These are phyloP conservation scores for Candida argentea DNA, from an alignment of 805 yeast genomes.

Conservation along the genomic window DNA sequence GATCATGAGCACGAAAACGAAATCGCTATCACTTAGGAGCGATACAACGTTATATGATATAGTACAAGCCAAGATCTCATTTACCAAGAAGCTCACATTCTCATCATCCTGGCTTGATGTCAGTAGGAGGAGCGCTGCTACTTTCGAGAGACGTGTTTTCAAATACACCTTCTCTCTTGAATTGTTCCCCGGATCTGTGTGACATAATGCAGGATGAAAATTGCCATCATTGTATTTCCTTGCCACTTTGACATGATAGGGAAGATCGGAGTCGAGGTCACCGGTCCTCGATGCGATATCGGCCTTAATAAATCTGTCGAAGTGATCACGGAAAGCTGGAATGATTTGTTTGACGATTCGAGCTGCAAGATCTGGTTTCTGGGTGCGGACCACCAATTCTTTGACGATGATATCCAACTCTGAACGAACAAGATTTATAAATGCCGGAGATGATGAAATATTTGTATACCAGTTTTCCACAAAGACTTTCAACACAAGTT, in stretches of 20 bases:
- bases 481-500: slow-evolving; percentile 41
- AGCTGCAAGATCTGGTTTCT: slow-evolving; percentile 41
- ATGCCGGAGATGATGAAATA: slow-evolving; percentile 25
- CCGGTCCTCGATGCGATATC: too few species aligned
- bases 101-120: slow-evolving; percentile 35
- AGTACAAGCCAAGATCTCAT: slow-evolving; percentile 53
- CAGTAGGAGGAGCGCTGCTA: slow-evolving; percentile 44
- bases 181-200: slow-evolving; percentile 18
- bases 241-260: slow-evolving; percentile 32
- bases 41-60: slow-evolving; percentile 40
- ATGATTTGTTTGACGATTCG: slow-evolving; percentile 47
- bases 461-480: slow-evolving; percentile 45
- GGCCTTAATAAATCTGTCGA: slow-evolving; percentile 38
- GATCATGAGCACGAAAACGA: slow-evolving; percentile 58
- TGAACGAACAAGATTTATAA: slow-evolving; percentile 30
- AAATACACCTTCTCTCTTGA: slow-evolving; percentile 42
- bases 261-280: slow-evolving; percentile 15
- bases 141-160: slow-evolving; percentile 24
- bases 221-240: slow-evolving; percentile 38
- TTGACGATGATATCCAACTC: slow-evolving; percentile 34
- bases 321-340: slow-evolving; percentile 62
- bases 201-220: slow-evolving; percentile 49
- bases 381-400: slow-evolving; percentile 33
- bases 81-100: slow-evolving; percentile 38
- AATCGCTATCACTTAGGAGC: slow-evolving; percentile 62